Percentiles rank a stretch among this genome's conserved stretches.
phyloP scores from a whole-genome alignment of 345 rosid genomes.

The Arabis hirsuta region DNA sequence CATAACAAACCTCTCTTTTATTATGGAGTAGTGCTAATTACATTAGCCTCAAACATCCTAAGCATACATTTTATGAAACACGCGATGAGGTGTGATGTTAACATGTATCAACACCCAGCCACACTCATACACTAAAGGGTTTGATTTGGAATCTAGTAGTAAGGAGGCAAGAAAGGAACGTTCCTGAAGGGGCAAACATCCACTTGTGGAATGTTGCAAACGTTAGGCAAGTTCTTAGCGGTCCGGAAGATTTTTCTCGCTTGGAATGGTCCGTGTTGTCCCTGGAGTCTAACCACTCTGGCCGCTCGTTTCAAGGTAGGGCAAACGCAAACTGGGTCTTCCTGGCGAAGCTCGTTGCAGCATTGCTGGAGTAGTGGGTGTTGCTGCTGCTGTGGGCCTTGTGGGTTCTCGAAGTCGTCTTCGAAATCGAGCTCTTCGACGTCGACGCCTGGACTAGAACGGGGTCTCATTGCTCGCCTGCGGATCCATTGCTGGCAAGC shows the following conservation, averaged over 20 bases:
- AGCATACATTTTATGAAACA: slow-evolving; percentile 1
- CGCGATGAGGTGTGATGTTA: neutral
- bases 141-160: neutral
- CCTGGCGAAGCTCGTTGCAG: slow-evolving; percentile 34
- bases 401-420: slow-evolving; percentile 22
- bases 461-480: neutral
- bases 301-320: slow-evolving; percentile 32
- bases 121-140: neutral
- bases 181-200: neutral
- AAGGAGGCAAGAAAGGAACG: slow-evolving; percentile 7
- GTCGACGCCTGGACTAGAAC: neutral
- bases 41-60: slow-evolving; percentile 27
- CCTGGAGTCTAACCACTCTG: slow-evolving; percentile 9
- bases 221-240: neutral
- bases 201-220: neutral
- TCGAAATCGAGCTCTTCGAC: slow-evolving; percentile 34
- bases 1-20: neutral
- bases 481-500: slow-evolving; percentile 27
- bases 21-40: slow-evolving; percentile 20
- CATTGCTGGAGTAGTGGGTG: slow-evolving; percentile 22
- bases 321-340: slow-evolving; percentile 33
- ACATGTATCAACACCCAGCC: neutral
- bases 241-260: no score
- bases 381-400: slow-evolving; percentile 11
- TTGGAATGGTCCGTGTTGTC: slow-evolving; percentile 12